These are phyloP conservation scores for Entomortierella chlamydospora DNA, from an alignment of 192 early-diverging fungal species.

Conservation along the genomic window DNA sequence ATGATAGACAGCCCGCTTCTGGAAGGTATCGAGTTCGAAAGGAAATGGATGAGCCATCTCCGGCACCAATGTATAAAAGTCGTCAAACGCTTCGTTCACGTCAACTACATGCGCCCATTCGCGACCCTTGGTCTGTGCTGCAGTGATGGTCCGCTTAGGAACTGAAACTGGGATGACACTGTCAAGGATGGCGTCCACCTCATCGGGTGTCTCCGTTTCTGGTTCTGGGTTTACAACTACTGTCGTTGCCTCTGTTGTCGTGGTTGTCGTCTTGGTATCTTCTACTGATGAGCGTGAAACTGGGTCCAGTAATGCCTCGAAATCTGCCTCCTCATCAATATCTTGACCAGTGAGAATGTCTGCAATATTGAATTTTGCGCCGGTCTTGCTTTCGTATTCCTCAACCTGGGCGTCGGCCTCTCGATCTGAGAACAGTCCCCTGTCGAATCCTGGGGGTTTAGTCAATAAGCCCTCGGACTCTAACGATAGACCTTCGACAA, in stretches of 20 bases:
- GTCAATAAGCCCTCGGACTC: slow-evolving; percentile 61
- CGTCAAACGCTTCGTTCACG: slow-evolving; percentile 84
- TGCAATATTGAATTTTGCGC: slow-evolving; percentile 46
- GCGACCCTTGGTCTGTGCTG: slow-evolving; percentile 54
- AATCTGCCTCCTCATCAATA: slow-evolving; percentile 24
- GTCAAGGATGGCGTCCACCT: slow-evolving; percentile 43
- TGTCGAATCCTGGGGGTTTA: slow-evolving; percentile 77
- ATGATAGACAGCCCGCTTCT: slow-evolving; percentile 96
- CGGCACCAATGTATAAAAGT: slow-evolving; percentile 93
- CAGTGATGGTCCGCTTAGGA: slow-evolving; percentile 14
- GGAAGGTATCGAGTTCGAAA: slow-evolving; percentile 97
- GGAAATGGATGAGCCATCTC: slow-evolving; percentile 89
- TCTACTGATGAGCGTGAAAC: slow-evolving; percentile 7
- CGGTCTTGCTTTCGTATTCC: not conserved
- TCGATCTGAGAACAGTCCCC: slow-evolving; percentile 69
- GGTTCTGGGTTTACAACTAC: not conserved
- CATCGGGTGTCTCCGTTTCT: slow-evolving; percentile 11
- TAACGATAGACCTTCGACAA: slow-evolving; percentile 23
- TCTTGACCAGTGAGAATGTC: slow-evolving; percentile 55
- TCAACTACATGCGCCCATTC: slow-evolving; percentile 96
- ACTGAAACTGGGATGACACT: slow-evolving; percentile 14
- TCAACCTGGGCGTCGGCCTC: slow-evolving; percentile 18
- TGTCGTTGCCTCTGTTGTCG: not conserved
- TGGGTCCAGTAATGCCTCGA: slow-evolving; percentile 41
- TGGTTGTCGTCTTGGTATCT: not conserved